phyloP scores from a whole-genome alignment of 371 early-diverging fungal species.

The Syncephalastrum contaminatum region DNA sequence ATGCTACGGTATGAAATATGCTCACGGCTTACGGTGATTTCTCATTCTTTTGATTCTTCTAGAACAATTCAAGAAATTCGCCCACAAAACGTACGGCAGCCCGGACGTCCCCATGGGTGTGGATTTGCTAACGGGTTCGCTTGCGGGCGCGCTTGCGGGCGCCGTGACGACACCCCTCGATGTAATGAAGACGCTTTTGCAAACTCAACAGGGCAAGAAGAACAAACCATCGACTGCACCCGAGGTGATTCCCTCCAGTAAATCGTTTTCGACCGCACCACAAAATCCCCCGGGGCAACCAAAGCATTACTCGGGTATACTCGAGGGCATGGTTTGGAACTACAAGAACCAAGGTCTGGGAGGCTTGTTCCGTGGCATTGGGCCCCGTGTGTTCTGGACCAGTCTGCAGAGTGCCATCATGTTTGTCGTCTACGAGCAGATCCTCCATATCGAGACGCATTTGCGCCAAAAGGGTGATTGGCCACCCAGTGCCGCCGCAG shows the following conservation, averaged over 20 bases:
- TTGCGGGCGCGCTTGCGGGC: conserved; percentile 71
- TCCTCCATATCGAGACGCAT: conserved; percentile 44
- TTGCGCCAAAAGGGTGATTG: conserved; percentile 36
- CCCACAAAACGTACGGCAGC: conserved; percentile 27
- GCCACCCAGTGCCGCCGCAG: conserved; percentile 30
- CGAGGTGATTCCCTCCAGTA: conserved; percentile 10
- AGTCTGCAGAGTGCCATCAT: conserved; percentile 65
- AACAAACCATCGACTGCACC: conserved; percentile 22
- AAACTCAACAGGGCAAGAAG: conserved; percentile 55
- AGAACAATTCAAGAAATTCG: conserved; percentile 53
- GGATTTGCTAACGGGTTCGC: conserved; percentile 59
- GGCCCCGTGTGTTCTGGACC: conserved; percentile 69
- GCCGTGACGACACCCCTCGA: conserved; percentile 70
- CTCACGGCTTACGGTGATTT: background rate
- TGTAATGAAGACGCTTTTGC: conserved; percentile 68
- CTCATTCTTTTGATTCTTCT: background rate
- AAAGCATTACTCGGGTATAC: conserved; percentile 63
- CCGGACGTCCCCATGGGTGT: conserved; percentile 47
- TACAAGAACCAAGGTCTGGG: conserved; percentile 60
- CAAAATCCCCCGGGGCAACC: too few relatives aligned
- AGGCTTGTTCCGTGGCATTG: conserved; percentile 66
- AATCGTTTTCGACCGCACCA: conserved; percentile 17
- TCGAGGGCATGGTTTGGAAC: conserved; percentile 64
- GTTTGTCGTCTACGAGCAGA: conserved; percentile 72
- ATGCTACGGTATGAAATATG: conserved; percentile 54